Base-by-base conservation (phyloP, 257 asterid genomes). In the Scutellaria baicalensis region DNA sequence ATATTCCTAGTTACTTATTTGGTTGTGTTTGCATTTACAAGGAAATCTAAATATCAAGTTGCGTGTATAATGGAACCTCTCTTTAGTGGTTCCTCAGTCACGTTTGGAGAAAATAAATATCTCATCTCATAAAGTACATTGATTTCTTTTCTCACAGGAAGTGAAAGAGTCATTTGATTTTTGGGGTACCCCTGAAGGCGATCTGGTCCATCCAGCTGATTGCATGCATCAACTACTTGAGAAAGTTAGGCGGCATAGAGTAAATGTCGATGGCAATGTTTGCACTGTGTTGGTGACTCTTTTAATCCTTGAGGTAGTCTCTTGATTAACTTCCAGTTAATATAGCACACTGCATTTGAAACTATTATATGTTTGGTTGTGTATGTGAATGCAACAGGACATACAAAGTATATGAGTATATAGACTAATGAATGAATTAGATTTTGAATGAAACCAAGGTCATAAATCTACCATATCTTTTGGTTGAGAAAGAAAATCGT, bases 151-250 rank as follows among this genome's bases (percentile, higher is more conserved):
- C 36, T 44, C 39, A 73, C 89, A 94, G 98, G 99, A 91, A 84
- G 82, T 91, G 75, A 87, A 75, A 74, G 89, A 82, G 50, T 79
- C 96, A 0, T 93, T 93, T 69, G 93, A 93, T 75, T 91, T 86
- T 79, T 93, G 99, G 99, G 96, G 96, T 49, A 87, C 97, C 31
- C 85, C 91, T 5, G 97, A 91, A 84, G 99, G 99, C 55, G 96
- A 88, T 75, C 36, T 86, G 59, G 86, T 91, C 74, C 97, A 91
- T 83, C 99, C 97, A n/a, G 97, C 90, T 0, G 99, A 93, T 68
- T 91, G 97, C 86, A 89, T 93, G 91, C 87, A 78, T 6, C 91
- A 91, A 40, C 67, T 93, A 76, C 95, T 93, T 33, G 99, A 93
- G 82, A 78, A 89, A 84, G 97, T 89, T 44, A 80, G 99, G 74